Evolutionary conservation across 192 early-diverging fungal species (phyloP), one percentile per base, ranked within the genome.

Genomic region (Rhizoclosmatium globosum): DNA sequence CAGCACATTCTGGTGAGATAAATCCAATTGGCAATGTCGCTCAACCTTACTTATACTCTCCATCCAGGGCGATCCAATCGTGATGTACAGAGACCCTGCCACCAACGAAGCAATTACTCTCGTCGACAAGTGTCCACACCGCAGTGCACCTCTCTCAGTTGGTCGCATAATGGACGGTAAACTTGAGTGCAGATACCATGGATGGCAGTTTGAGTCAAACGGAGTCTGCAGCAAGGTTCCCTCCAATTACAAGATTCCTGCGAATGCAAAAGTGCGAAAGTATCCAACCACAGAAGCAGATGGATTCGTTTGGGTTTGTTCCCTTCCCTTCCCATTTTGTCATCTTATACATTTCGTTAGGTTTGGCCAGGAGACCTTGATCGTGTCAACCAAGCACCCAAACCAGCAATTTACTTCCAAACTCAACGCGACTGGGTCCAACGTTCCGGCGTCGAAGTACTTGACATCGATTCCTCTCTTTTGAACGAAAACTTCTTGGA

Each of bases 141-240:
- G 86, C 48, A 83, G 80, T 48, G 78, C 79, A 0, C 86, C 86
- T 11, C 73, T 87, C 3, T 85, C 83, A 1, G 74, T 81, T 23
- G 86, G 83, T 6, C 71, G 74, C n/a, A 79, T 84, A 39, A 79
- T 80, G 53, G 74, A 81, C 56, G 83, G 83, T 4, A 67, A 80
- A 50, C 71, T 87, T 13, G 86, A 87, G 48, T 87, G 86, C 53
- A 73, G 74, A 19, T 87, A 87, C 65, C 84, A 87, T 76, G 86
- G 86, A 50, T 87, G 86, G 86, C 81, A 81, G 7, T 85, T 85
- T 56, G 77, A 83, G 58, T 47, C 81, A 17, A 76, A 81, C 17
- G 86, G 86, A 7, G 47, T 47, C 4, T 77, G 79, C 19, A 66
- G 74, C n/a, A 67, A 83, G 23, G 77, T 87, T 21, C 86, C 86